Conservation (phyloP, 2,329 filamentous ascomycete genomes). For the Capronia coronata region DNA sequence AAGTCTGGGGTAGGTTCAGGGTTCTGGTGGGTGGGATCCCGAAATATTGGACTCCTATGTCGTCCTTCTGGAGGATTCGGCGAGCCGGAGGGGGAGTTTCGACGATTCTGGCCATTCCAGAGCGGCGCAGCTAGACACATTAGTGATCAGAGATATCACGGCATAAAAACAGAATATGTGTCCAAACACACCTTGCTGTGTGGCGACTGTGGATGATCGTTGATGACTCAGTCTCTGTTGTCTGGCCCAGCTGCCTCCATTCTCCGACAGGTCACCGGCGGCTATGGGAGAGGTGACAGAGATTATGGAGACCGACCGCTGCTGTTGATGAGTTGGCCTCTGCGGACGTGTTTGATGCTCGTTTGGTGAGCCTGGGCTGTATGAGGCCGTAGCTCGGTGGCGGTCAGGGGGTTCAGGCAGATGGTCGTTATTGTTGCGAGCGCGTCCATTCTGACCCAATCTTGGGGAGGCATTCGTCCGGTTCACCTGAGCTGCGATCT, state of each 20-base stretch:
- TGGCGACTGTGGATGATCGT: conserved; percentile 23
- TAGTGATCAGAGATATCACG: no score
- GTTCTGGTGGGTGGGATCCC: conserved; percentile 39
- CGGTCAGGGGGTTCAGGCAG: conserved; percentile 17
- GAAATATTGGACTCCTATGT: conserved; percentile 21
- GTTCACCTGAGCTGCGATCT: conserved; percentile 18
- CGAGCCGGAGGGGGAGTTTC: conserved; percentile 9
- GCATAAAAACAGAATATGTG: no score
- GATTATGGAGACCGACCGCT: conserved; percentile 73
- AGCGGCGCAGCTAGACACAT: conserved; percentile 7
- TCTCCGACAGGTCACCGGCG: conserved; percentile 7
- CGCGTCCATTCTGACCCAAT: conserved; percentile 14
- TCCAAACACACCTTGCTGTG: conserved; percentile 18
- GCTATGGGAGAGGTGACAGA: conserved; percentile 53
- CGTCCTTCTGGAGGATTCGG: conserved; percentile 11
- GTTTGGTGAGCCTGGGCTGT: conserved; percentile 34
- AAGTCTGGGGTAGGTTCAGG: conserved; percentile 44
- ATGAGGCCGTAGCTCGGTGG: conserved; percentile 39
- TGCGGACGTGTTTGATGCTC: conserved; percentile 19
- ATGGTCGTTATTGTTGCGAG: conserved; percentile 11
- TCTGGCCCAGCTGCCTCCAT: conserved; percentile 11
- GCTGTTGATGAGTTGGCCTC: conserved; percentile 53
- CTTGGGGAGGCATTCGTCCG: conserved; percentile 3
- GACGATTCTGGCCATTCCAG: conserved; percentile 7
- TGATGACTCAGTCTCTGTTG: conserved; percentile 21